phyloP scores from a whole-genome alignment of 805 yeast genomes.

The Ogataea pini region DNA sequence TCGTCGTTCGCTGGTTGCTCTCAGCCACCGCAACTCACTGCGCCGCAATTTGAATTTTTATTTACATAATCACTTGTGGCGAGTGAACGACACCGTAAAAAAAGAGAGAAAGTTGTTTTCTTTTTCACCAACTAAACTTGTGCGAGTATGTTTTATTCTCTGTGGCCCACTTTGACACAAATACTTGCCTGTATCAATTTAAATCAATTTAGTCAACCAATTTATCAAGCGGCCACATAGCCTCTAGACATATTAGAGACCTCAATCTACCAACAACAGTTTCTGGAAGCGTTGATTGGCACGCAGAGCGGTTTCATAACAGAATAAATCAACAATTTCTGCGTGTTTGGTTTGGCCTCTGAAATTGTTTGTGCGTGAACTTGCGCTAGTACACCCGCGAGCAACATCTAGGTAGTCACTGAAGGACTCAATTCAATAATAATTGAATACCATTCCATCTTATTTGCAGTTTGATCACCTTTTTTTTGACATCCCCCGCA shows the following conservation, averaged over 20 bases:
- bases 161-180: slow-evolving; percentile 10
- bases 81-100: slow-evolving; percentile 16
- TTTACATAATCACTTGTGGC: slow-evolving; percentile 13
- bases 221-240: background rate
- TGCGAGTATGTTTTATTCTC: slow-evolving; percentile 4
- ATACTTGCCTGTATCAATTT: background rate
- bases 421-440: background rate
- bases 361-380: background rate
- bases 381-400: background rate
- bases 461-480: background rate
- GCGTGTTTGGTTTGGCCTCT: slow-evolving; percentile 5
- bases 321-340: slow-evolving; percentile 1
- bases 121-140: slow-evolving; percentile 9
- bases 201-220: background rate
- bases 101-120: slow-evolving; percentile 14
- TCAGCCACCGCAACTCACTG: background rate
- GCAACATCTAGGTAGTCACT: background rate
- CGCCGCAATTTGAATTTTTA: too few species aligned
- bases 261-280: background rate
- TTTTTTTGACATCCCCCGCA: background rate
- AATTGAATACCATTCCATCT: background rate
- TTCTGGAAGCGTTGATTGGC: background rate
- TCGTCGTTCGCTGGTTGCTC: background rate
- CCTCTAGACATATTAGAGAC: background rate
- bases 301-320: background rate